phyloP scores from a whole-genome alignment of 305 asterid species.

The Plantago rigida region DNA sequence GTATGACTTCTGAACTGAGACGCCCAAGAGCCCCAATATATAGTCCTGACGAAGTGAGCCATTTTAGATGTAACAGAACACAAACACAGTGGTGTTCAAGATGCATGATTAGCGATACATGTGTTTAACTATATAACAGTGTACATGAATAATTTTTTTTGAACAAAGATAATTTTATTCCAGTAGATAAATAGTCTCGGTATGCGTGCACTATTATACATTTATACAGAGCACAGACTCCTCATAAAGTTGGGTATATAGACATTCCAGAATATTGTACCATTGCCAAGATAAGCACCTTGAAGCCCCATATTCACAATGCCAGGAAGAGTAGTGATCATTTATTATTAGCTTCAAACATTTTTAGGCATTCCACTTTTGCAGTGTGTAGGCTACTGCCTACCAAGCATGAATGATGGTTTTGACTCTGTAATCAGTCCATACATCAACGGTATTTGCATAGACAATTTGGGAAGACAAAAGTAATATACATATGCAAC shows the following conservation, averaged over 20 bases:
- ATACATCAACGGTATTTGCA: background rate
- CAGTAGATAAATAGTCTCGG: too few species aligned
- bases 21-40: slow-evolving; percentile 90
- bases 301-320: background rate
- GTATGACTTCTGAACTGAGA: slow-evolving; percentile 76
- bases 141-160: too few species aligned
- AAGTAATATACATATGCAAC: slow-evolving; percentile 8
- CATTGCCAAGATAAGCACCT: background rate
- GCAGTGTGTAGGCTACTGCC: background rate
- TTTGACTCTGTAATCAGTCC: background rate
- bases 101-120: background rate
- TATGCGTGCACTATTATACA: too few species aligned
- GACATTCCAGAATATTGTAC: background rate
- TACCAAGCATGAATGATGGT: too few species aligned
- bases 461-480: background rate
- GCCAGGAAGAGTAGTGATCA: background rate
- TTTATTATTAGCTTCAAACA: background rate
- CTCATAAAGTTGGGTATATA: background rate
- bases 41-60: slow-evolving; percentile 46
- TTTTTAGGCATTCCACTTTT: background rate
- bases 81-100: slow-evolving; percentile 16
- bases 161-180: too few species aligned
- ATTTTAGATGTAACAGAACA: slow-evolving; percentile 15
- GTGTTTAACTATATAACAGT: background rate
- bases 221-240: too few species aligned